Evolutionary conservation across 169 alveolate species (phyloP), one percentile per base, ranked within the genome.

Genomic region (Babesia ovata): DNA sequence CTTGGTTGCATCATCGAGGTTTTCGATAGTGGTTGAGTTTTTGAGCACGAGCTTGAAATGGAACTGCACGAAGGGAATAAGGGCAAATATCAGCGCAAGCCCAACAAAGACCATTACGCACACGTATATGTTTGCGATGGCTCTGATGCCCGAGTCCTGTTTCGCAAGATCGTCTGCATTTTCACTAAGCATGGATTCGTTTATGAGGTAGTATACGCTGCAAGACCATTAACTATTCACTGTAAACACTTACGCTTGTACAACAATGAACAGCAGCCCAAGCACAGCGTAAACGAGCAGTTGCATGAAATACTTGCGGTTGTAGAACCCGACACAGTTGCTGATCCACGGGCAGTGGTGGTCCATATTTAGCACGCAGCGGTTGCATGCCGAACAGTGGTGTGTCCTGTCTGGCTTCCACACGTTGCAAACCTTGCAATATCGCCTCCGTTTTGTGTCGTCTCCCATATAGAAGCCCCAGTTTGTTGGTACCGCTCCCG

Each of bases 301-400:
- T 70, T 95, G 97, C 59, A 96, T 94, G 87, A 97, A 97, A 84
- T 87, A 96, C 86, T 96, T 96, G 56, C 99, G 87, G 90, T 97
- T 97, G 87, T 93, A 94, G 91, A 95, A 96, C 14, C 99, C 99
- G 44, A 97, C 96, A 85, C 99, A 97, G 81, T 97, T 97, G 86
- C 95, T 96, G 49, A 97, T 95, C 99, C 99, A 97, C 28, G 99
- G 99, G 79, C 99, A 97, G 77, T 97, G 99, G 87, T 97, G 99
- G 65, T 97, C 99, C 99, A 97, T 97, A 77, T 95, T 95, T 76
- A 96, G 87, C 24, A 96, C 98, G 84, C 96, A 98, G 72, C 98
- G 84, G 81, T 95, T 95, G 85, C 99, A 97, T 16, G 93, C 94
- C 9, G 98, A 95, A 84, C 99, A 98, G 85, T 98, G 99, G 76